Conservation (phyloP, 2,329 filamentous ascomycete species). For the Sordariomycetes sp. region DNA sequence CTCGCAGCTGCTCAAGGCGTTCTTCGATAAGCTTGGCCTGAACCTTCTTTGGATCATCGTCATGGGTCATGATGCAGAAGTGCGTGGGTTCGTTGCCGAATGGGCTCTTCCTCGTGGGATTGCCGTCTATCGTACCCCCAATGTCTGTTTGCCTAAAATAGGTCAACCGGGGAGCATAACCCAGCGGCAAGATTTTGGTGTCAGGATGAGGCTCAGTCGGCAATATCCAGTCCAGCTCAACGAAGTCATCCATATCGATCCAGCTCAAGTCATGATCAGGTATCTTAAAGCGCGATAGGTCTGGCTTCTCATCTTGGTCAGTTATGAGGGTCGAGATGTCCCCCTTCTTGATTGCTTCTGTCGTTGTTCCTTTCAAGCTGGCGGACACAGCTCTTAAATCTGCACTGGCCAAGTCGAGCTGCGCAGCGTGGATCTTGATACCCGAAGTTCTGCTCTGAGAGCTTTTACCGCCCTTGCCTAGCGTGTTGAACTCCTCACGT, state of each 20-base stretch:
- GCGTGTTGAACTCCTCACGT: constrained; percentile 80
- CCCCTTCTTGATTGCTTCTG: constrained; percentile 62
- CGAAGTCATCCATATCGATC: constrained; percentile 99
- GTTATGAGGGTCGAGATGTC: constrained; percentile 40
- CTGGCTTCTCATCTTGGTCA: constrained; percentile 50
- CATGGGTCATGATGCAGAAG: constrained; percentile 87
- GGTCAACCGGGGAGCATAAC: constrained; percentile 87
- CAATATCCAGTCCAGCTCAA: constrained; percentile 93
- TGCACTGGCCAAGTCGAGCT: constrained; percentile 83
- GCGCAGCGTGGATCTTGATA: constrained; percentile 92
- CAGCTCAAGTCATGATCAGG: constrained; percentile 91
- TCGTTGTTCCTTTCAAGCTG: constrained; percentile 71
- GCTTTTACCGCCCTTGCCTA: constrained; percentile 66
- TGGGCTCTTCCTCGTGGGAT: constrained; percentile 72
- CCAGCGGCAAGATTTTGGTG: constrained; percentile 87
- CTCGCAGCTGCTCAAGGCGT: constrained; percentile 67
- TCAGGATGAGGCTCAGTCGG: constrained; percentile 84
- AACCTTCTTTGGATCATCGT: constrained; percentile 80
- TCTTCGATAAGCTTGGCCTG: constrained; percentile 79
- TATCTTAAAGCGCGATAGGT: constrained; percentile 86
- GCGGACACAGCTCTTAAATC: constrained; percentile 92
- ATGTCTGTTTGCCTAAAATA: constrained; percentile 98
- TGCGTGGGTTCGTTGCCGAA: constrained; percentile 94
- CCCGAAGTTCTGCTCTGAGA: constrained; percentile 76
- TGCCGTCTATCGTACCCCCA: constrained; percentile 67